Evolutionary conservation across 2,329 filamentous ascomycete genomes (phyloP), one percentile per base, ranked within the genome.

Genomic region (Microthyrium microscopicum): DNA sequence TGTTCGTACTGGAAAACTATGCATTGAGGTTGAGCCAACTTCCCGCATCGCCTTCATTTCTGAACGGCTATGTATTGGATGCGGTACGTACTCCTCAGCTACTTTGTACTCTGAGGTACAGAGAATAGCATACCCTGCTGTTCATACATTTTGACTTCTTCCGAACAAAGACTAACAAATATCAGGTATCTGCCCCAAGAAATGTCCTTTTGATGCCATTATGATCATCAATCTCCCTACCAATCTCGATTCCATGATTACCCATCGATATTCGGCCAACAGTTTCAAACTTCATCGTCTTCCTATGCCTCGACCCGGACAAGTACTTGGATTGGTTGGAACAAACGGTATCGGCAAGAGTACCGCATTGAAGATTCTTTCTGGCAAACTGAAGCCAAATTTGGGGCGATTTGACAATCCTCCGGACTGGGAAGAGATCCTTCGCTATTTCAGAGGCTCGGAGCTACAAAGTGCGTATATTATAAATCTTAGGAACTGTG

Each of bases 281-380:
- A 94, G 85, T 64, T 98, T 98, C 74, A 98, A 98, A 70, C 74
- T 98, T 45, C 89, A 98, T 60, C 77, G 91, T 48, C 69, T 95
- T 51, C 89, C 91, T 37, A 94, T 87, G 71, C 89, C 89, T 42
- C 77, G 89, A 40, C 87, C 89, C 20, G 89, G 89, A 41, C 83
- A 95, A 54, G 91, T 98, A 20, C 63, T 98, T 37, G 89, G 89
- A 65, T 70, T 98, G 33, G 91, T 98, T 28, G 91, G 89, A 57
- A 95, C 89, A 48, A 98, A 98, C 73, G 89, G 91, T 83, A 98
- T 95, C 50, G 89, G 89, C 60, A 98, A 98, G 73, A 94, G 84
- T 64, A 98, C 89, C n/a, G 91, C 89, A 6, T 65, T 98, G 57
- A 98, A 98, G 68, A 94, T 98, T 56, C 74, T 98, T 49, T 92